phyloP scores from a whole-genome alignment of 495 filamentous ascomycete genomes.

The Xylaria longipes region DNA sequence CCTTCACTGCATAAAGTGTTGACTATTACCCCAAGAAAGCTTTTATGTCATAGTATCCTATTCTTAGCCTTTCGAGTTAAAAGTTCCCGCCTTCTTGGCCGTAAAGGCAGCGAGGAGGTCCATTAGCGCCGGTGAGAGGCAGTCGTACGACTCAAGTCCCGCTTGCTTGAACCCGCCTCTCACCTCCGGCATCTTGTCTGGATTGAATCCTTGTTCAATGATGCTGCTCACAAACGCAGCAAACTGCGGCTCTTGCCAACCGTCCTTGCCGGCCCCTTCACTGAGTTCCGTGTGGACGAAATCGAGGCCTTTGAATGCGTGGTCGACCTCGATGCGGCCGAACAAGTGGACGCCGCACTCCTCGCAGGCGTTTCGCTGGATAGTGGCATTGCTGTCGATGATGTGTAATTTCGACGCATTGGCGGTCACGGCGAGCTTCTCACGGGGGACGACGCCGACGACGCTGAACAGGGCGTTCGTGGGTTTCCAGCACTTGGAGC shows the following conservation, averaged over 20 bases:
- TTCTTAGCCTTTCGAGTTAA: constrained; percentile 18
- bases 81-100: constrained; percentile 50
- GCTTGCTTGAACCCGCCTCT: constrained; percentile 52
- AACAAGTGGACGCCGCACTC: constrained; percentile 63
- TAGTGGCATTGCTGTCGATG: constrained; percentile 58
- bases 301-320: constrained; percentile 67
- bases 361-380: constrained; percentile 64
- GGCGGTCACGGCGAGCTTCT: constrained; percentile 54
- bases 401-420: constrained; percentile 60
- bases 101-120: constrained; percentile 63
- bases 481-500: constrained; percentile 71
- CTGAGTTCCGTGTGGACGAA: constrained; percentile 67
- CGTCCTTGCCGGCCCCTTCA: constrained; percentile 56
- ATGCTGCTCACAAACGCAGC: constrained; percentile 65
- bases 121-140: constrained; percentile 62
- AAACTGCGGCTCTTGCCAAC: constrained; percentile 70
- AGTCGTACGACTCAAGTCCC: constrained; percentile 64
- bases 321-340: constrained; percentile 65
- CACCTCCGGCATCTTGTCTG: constrained; percentile 57
- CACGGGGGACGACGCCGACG: constrained; percentile 60
- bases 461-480: constrained; percentile 62
- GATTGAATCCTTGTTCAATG: constrained; percentile 66
- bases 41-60: background rate
- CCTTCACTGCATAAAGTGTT: background rate
- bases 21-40: background rate